A percentile compares a stretch with the other conserved stretches of the same genome.
These are phyloP conservation scores for Phytophthora kernoviae DNA, from an alignment of 352 stramenopile genomes.

Conservation along the genomic window DNA sequence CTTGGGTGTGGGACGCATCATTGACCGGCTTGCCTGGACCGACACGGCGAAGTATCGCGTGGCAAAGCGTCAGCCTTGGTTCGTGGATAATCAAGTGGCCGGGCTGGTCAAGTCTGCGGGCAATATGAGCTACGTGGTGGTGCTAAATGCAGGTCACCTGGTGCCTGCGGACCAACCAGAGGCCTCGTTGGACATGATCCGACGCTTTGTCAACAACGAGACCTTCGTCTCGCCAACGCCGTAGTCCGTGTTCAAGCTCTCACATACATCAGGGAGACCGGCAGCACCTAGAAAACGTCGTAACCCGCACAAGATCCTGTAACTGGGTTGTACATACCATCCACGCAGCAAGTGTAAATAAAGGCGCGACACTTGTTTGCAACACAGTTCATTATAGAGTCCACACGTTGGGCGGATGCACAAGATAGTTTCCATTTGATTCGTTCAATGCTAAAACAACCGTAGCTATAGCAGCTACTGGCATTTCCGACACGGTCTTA, in stretches of 20 bases:
- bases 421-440: too few species aligned
- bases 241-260: too few species aligned
- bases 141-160: conserved; percentile 81
- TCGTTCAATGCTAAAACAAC: too few species aligned
- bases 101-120: conserved; percentile 70
- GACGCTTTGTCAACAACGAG: conserved; percentile 67
- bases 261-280: not conserved
- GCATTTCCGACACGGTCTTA: conserved; percentile 29
- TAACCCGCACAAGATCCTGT: not conserved
- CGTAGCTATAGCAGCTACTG: conserved; percentile 4
- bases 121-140: conserved; percentile 86
- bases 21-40: conserved; percentile 78
- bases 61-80: conserved; percentile 62
- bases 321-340: not conserved
- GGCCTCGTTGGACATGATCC: conserved; percentile 82
- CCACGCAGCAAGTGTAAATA: conserved; percentile 15
- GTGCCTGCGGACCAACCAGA: conserved; percentile 75
- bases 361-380: too few species aligned
- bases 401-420: too few species aligned
- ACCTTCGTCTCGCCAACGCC: conserved; percentile 30
- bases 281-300: conserved; percentile 18
- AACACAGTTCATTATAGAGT: not conserved
- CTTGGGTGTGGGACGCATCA: conserved; percentile 74
- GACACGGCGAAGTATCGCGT: conserved; percentile 70
- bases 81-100: conserved; percentile 59